Evolutionary conservation across 306 rosid genomes (phyloP).

Genomic region (Pyrus bretschneideri): DNA sequence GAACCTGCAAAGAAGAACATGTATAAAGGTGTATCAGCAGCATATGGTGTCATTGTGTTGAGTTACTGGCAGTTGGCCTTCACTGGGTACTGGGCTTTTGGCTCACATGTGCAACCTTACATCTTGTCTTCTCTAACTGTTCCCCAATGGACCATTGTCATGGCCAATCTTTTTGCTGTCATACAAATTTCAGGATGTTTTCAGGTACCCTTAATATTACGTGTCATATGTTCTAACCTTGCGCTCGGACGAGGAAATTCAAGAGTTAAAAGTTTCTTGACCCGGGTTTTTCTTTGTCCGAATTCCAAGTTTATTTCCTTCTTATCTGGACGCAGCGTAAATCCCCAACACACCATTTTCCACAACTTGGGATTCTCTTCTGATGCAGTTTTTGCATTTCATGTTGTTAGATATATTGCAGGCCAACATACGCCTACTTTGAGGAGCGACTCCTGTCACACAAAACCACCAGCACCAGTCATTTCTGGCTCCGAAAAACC

Average conservation of each 20-base stretch:
- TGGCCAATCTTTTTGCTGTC: slow-evolving; percentile 77
- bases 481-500: slow-evolving; percentile 15
- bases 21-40: slow-evolving; percentile 66
- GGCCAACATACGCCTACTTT: slow-evolving; percentile 70
- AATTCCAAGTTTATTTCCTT: no score
- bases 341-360: not conserved
- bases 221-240: no score
- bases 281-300: no score
- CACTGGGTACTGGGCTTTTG: slow-evolving; percentile 69
- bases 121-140: slow-evolving; percentile 45
- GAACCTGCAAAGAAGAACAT: slow-evolving; percentile 64
- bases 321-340: not conserved
- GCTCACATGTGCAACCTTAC: slow-evolving; percentile 66
- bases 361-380: not conserved
- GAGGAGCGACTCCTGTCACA: slow-evolving; percentile 37
- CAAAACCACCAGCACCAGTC: slow-evolving; percentile 10
- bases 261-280: no score
- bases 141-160: slow-evolving; percentile 65
- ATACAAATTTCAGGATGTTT: slow-evolving; percentile 73
- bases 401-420: slow-evolving; percentile 54
- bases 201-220: slow-evolving; percentile 33
- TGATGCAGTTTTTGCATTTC: not conserved
- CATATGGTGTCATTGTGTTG: slow-evolving; percentile 50
- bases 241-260: no score
- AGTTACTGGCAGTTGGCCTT: slow-evolving; percentile 63